Evolutionary conservation across 768 basidiomycete species (phyloP).

Genomic region (Leucocoprinus leucothites): DNA sequence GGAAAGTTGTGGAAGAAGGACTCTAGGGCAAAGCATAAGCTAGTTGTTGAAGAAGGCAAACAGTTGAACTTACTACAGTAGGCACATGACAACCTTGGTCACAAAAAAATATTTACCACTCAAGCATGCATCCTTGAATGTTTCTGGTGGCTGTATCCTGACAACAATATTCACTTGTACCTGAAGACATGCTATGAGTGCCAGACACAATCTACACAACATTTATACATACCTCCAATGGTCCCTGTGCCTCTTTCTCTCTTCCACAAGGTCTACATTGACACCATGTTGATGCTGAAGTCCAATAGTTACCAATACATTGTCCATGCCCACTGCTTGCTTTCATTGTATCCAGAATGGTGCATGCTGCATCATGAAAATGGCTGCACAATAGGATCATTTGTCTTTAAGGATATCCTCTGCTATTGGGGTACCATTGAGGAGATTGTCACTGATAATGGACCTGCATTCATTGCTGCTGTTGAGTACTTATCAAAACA

Average conservation of each 20-base stretch:
- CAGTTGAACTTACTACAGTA: slow-evolving; percentile 15
- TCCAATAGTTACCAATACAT: slow-evolving; percentile 24
- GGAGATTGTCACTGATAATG: too few relatives aligned
- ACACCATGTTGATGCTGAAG: slow-evolving; percentile 28
- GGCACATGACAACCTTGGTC: slow-evolving; percentile 23
- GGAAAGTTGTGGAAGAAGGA: slow-evolving; percentile 21
- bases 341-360: slow-evolving; percentile 20
- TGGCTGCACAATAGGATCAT: slow-evolving; percentile 17
- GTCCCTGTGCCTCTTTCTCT: slow-evolving; percentile 21
- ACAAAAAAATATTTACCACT: slow-evolving; percentile 23
- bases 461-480: too few relatives aligned
- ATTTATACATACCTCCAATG: slow-evolving; percentile 24
- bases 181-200: slow-evolving; percentile 28
- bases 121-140: slow-evolving; percentile 16
- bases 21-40: slow-evolving; percentile 15
- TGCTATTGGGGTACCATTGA: too few relatives aligned
- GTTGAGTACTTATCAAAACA: too few relatives aligned
- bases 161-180: slow-evolving; percentile 29
- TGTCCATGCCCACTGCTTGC: slow-evolving; percentile 22
- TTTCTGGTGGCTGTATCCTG: slow-evolving; percentile 25
- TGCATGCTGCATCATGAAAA: slow-evolving; percentile 20
- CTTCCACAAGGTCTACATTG: slow-evolving; percentile 24
- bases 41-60: slow-evolving; percentile 9
- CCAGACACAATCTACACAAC: slow-evolving; percentile 20
- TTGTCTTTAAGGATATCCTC: too few relatives aligned